Base-by-base conservation (phyloP, 2,329 filamentous ascomycete species). In the Neonectria punicea region DNA sequence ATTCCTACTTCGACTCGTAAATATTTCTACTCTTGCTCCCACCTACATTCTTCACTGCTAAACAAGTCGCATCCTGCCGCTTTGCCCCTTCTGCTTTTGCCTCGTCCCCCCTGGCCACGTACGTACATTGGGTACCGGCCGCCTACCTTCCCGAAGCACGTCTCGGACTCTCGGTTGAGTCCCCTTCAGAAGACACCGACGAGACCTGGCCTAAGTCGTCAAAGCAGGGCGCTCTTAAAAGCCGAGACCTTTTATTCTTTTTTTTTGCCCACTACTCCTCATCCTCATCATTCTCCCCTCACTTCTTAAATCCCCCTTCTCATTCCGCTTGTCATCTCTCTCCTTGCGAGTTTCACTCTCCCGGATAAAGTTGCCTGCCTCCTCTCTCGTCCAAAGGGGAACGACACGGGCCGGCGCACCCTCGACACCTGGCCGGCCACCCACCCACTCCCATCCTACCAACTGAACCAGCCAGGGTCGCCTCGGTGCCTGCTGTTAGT, bases 401-500 rank as follows among this genome's bases (percentile, higher is more conserved):
- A 57, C 54, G 53, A 53, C 39, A 61, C 58, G 50, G 49, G 53
- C 47, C 60, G 54, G 49, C 41, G 25, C 47, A 62, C 36, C 59
- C 59, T 57, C 53, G 39, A 60, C 58, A 28, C 39, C 46, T 53
- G 49, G 51, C 39, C 53, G 58, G 58, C 58, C 58, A 54, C 53
- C 44, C 50, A 49, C 58, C 30, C 43, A 36, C 46, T 53, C 60
- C 53, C 50, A 41, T 43, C 50, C 7, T 30, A 6, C 25, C 25
- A 61, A 54, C 54, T 22, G 49, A 55, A 25, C 28, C 51, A 58
- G 59, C 61, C 41, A 63, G 54, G 61, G 49, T 63, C 61, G 55
- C 61, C 55, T 54, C 46, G 61, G 61, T 49, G 54, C 55, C 61
- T 63, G 61, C 49, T 58, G 43, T 58, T 58, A 63, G 54, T 63